These are phyloP conservation scores for Solidago caesia DNA, from an alignment of 129 eudicot species.

Conservation along the genomic window DNA sequence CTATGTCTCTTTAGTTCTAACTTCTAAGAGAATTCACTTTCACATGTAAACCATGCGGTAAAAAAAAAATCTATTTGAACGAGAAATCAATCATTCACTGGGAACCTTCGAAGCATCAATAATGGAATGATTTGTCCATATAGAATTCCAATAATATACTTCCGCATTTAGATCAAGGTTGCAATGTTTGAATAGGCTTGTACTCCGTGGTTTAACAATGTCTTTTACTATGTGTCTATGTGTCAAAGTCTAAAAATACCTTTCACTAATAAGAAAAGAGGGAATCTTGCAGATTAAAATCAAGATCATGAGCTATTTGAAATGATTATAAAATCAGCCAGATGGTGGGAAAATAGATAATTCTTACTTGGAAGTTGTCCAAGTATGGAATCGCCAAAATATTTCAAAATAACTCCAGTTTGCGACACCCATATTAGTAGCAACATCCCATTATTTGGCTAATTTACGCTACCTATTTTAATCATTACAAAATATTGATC, in stretches of 20 bases:
- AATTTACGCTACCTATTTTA: neutral
- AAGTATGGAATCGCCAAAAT: neutral
- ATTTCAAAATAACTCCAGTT: slow-evolving; percentile 3
- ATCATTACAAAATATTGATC: neutral
- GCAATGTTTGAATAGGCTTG: neutral
- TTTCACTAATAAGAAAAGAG: neutral
- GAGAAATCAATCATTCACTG: neutral
- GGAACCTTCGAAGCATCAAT: neutral
- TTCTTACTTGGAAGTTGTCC: neutral
- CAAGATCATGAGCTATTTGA: neutral
- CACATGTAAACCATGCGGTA: neutral
- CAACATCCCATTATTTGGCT: slow-evolving; percentile 6
- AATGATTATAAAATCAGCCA: neutral
- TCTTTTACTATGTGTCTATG: slow-evolving; percentile 4
- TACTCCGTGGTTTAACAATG: neutral
- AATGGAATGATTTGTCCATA: neutral
- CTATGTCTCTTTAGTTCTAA: neutral
- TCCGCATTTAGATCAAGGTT: neutral
- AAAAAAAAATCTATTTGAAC: neutral
- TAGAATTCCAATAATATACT: neutral
- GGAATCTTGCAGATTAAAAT: neutral
- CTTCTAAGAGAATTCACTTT: neutral
- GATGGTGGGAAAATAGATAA: no score
- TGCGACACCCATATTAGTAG: slow-evolving; percentile 8
- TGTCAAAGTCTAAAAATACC: slow-evolving; percentile 4